phyloP scores from a whole-genome alignment of 108 stramenopile species.

The Schizochytrium sp. region DNA sequence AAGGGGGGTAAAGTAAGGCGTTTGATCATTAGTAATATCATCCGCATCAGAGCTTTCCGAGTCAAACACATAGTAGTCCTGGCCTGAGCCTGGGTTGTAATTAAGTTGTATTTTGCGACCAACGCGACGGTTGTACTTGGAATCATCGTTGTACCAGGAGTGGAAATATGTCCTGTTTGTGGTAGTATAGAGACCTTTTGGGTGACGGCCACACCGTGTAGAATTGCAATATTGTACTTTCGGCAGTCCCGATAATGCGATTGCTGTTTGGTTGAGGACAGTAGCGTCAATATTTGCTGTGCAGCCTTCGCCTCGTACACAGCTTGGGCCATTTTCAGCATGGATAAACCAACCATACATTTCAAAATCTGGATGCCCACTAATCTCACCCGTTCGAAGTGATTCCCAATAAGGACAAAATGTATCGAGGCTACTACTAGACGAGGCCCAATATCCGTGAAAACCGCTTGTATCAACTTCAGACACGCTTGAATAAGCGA shows the following conservation, averaged over 20 bases:
- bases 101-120: not conserved
- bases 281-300: not conserved
- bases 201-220: not conserved
- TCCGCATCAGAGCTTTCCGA: not conserved
- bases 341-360: not conserved
- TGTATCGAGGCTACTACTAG: not conserved
- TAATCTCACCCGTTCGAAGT: not conserved
- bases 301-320: not conserved
- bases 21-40: not conserved
- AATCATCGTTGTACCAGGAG: slow-evolving; percentile 46
- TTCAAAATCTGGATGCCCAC: slow-evolving; percentile 48
- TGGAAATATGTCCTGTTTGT: not conserved
- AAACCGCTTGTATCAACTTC: not conserved
- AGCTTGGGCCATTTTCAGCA: slow-evolving; percentile 23
- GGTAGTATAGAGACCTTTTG: not conserved
- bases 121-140: slow-evolving; percentile 7
- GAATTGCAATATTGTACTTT: not conserved
- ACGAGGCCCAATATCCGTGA: not conserved
- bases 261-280: not conserved
- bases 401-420: slow-evolving; percentile 25
- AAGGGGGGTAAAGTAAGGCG: not conserved
- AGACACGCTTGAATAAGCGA: not conserved
- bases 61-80: slow-evolving; percentile 9
- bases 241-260: not conserved
- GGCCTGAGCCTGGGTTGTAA: not conserved